Base-by-base conservation (phyloP, 1,284 basidiomycete genomes). In the Bjerkandera adusta region DNA sequence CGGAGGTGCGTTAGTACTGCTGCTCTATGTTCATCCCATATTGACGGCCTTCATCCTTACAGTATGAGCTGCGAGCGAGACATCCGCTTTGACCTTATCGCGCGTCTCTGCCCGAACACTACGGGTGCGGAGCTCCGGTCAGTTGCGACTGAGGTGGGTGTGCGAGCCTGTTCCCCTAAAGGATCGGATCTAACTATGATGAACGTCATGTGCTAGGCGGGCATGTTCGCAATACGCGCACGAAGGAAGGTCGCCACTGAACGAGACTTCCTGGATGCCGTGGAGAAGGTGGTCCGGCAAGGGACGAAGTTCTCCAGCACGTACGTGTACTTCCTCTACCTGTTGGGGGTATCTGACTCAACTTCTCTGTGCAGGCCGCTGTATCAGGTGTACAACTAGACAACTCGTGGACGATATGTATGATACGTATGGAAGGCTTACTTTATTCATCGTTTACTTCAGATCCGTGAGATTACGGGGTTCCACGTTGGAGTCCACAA, bases 151-250 rank as follows among this genome's bases (percentile, higher is more conserved):
- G 97, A 98, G 77, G 88, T 87, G 59, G 35, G 72, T 64, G 41
- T 46, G 30, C 21, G 8, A 3, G 18, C 18, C 26, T 25, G 16
- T 16, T 22, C 26, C 26, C 25, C 26, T 4, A 26, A 18, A 33
- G 34, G 43, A 8, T 37, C 36, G 36, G 45, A 36, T 38, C 36
- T 39, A 8, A 46, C 36, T 16, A 6, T 46, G 21, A n/a, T 40
- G 36, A 3, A 20, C 50, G 36, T n/a, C 39, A 38, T 30, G 33
- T 25, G 45, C 15, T 55, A 89, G 83, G 97, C 97, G 27, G 97
- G 97, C 34, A 99, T 99, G 97, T 99, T 97, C 71, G 96, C 97
- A 1, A 99, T 99, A 59, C 87, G 97, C 51, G 92, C 94, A 46
- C 77, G 97, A 58, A 80, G 97, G 68, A 98, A 99, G 71, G 93